A percentile compares a stretch with the other conserved stretches of the same genome.
phyloP scores from a whole-genome alignment of 768 basidiomycete genomes.

The Chalciporus chontae region DNA sequence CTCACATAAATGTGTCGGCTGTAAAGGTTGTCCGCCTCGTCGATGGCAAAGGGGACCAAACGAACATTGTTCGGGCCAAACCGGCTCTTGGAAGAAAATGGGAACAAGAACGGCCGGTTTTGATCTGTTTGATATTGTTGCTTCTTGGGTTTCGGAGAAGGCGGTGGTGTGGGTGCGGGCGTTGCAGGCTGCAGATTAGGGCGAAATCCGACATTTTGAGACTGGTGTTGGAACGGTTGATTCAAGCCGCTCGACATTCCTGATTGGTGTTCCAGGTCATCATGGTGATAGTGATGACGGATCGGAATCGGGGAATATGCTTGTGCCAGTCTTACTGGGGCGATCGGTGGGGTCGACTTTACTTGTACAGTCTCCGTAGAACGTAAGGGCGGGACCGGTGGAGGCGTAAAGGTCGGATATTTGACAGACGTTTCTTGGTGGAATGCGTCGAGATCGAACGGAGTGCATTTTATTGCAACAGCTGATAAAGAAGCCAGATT shows the following conservation, averaged over 20 bases:
- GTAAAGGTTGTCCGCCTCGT: slow-evolving; percentile 92
- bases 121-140: slow-evolving; percentile 99
- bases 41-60: slow-evolving; percentile 92
- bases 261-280: slow-evolving; percentile 56
- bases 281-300: slow-evolving; percentile 91
- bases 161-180: slow-evolving; percentile 86
- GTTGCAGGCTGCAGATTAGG: slow-evolving; percentile 71
- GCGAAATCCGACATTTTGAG: slow-evolving; percentile 27
- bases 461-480: slow-evolving; percentile 81
- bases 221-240: slow-evolving; percentile 35
- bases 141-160: slow-evolving; percentile 89
- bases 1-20: slow-evolving; percentile 88
- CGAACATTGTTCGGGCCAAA: slow-evolving; percentile 51
- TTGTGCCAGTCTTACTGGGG: slow-evolving; percentile 72
- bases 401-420: slow-evolving; percentile 88
- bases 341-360: slow-evolving; percentile 33
- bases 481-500: slow-evolving; percentile 30
- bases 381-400: slow-evolving; percentile 40
- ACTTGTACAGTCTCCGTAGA: slow-evolving; percentile 19
- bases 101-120: slow-evolving; percentile 88
- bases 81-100: slow-evolving; percentile 70
- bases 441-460: slow-evolving; percentile 87
- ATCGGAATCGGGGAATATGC: slow-evolving; percentile 92
- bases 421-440: slow-evolving; percentile 90
- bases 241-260: slow-evolving; percentile 35